phyloP scores from a whole-genome alignment of 2,329 filamentous ascomycete genomes.

The Verticillium albo-atrum region DNA sequence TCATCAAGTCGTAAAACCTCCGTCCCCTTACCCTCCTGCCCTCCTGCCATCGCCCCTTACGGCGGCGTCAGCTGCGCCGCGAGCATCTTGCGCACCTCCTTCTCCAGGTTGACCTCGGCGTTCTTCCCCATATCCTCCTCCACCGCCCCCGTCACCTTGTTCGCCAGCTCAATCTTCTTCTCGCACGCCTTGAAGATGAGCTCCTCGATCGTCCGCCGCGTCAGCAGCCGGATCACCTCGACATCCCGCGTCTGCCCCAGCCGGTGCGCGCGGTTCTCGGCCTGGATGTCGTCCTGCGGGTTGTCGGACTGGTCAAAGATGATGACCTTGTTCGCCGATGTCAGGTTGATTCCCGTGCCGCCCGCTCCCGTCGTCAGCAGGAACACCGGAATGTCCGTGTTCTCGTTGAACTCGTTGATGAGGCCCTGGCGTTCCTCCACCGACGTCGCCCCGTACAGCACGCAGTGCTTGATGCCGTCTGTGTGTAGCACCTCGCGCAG shows the following conservation, averaged over 20 bases:
- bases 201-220: constrained; percentile 81
- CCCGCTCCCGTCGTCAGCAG: constrained; percentile 90
- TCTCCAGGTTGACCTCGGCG: constrained; percentile 31
- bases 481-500: constrained; percentile 76
- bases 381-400: constrained; percentile 79
- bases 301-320: constrained; percentile 98
- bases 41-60: constrained; percentile 9
- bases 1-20: background rate
- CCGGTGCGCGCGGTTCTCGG: constrained; percentile 92
- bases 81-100: constrained; percentile 41
- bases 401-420: constrained; percentile 79
- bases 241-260: constrained; percentile 89
- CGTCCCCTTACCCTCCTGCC: background rate
- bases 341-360: constrained; percentile 95
- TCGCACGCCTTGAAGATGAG: constrained; percentile 87
- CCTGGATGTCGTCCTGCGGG: constrained; percentile 96
- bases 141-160: constrained; percentile 44
- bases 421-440: constrained; percentile 81
- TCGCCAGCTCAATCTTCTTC: constrained; percentile 87
- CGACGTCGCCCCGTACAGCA: constrained; percentile 80
- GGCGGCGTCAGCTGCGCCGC: constrained; percentile 32
- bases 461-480: constrained; percentile 69
- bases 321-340: constrained; percentile 93
- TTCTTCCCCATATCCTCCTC: constrained; percentile 23
- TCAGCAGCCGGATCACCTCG: constrained; percentile 83